Evolutionary conservation across 2,329 filamentous ascomycete genomes (phyloP).

Genomic region (Hortaea werneckii): DNA sequence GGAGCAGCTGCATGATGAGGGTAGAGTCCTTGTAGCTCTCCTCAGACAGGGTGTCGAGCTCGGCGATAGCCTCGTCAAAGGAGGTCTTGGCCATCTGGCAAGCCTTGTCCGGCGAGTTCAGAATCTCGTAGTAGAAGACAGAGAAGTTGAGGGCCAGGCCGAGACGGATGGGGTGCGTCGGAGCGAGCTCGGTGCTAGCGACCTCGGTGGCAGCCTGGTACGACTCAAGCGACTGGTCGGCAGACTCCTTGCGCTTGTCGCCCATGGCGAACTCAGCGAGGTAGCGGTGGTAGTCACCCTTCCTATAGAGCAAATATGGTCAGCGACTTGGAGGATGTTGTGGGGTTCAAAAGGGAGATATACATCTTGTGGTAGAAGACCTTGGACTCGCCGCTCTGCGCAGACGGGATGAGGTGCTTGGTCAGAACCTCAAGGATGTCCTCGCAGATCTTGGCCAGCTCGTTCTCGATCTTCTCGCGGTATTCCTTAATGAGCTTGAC

Average conservation of each 20-base stretch:
- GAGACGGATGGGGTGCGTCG: conserved; percentile 86
- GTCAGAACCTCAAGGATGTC: conserved; percentile 94
- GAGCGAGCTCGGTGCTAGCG: conserved; percentile 77
- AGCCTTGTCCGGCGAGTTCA: conserved; percentile 95
- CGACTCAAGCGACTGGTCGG: conserved; percentile 88
- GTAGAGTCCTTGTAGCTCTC: conserved; percentile 99
- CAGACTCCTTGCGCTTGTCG: conserved; percentile 89
- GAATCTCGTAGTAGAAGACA: conserved; percentile 99
- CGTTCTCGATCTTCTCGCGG: conserved; percentile 94
- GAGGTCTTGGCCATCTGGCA: conserved; percentile 96
- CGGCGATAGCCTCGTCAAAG: conserved; percentile 92
- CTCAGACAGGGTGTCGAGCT: conserved; percentile 93
- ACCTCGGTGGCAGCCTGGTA: conserved; percentile 94
- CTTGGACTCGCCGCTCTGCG: conserved; percentile 94
- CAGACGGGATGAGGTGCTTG: conserved; percentile 85
- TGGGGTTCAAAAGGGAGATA: conserved; percentile 20
- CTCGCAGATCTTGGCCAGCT: conserved; percentile 95
- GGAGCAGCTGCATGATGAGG: conserved; percentile 96
- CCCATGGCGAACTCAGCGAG: conserved; percentile 92
- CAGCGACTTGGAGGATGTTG: background rate
- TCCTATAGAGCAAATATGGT: conserved; percentile 49
- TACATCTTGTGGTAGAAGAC: conserved; percentile 99
- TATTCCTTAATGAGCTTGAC: conserved; percentile 93
- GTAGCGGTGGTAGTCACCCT: conserved; percentile 99
- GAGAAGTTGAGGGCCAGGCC: conserved; percentile 93